phyloP scores from a whole-genome alignment of 2,329 filamentous ascomycete species.

The Fusarium burgessii region DNA sequence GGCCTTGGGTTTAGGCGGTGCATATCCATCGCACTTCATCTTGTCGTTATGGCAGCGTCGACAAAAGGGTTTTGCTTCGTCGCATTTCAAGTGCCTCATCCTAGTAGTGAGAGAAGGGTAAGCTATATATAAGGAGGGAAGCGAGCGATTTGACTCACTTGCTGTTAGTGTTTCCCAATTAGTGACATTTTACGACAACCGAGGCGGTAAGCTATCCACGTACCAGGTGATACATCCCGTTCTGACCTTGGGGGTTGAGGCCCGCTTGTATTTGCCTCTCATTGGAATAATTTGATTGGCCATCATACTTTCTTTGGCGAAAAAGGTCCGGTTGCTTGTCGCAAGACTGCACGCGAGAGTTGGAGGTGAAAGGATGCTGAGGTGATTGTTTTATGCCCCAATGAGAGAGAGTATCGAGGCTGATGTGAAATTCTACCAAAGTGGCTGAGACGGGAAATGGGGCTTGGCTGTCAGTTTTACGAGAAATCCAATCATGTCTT shows the following conservation, averaged over 20 bases:
- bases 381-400: neutral
- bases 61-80: constrained; percentile 13
- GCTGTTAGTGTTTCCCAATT: neutral
- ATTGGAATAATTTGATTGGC: neutral
- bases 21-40: constrained; percentile 21
- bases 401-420: neutral
- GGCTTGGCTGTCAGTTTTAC: neutral
- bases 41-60: constrained; percentile 20
- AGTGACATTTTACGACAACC: constrained; percentile 3
- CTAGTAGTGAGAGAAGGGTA: neutral
- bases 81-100: constrained; percentile 13
- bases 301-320: neutral
- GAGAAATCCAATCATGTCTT: neutral
- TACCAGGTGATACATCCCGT: constrained; percentile 24
- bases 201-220: neutral
- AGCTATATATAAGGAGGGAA: neutral
- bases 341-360: constrained; percentile 5
- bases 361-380: neutral
- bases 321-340: neutral
- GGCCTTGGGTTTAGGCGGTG: constrained; percentile 2
- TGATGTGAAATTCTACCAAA: neutral
- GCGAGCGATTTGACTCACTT: neutral
- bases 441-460: neutral
- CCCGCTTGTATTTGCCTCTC: constrained; percentile 10
- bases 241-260: constrained; percentile 11